phyloP scores from a whole-genome alignment of 768 basidiomycete species.

The Steccherinum ochraceum region DNA sequence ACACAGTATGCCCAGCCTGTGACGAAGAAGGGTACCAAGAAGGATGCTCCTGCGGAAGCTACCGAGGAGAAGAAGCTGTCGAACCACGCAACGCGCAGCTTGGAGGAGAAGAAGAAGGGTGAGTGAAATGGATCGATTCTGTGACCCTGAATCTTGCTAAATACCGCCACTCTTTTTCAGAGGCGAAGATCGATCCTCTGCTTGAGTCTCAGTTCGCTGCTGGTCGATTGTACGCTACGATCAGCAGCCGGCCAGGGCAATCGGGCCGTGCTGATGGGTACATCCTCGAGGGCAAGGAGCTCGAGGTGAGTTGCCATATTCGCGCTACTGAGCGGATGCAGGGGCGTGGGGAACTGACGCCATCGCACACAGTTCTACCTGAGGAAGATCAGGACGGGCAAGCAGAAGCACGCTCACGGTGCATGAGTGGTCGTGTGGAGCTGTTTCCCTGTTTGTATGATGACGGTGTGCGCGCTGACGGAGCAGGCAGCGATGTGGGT shows the following conservation, averaged over 20 bases:
- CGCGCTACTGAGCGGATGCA: background rate
- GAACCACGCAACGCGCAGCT: constrained; percentile 80
- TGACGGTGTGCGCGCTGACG: constrained; percentile 10
- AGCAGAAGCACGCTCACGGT: constrained; percentile 82
- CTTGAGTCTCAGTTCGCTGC: constrained; percentile 89
- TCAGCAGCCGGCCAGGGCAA: constrained; percentile 96
- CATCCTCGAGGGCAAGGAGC: constrained; percentile 96
- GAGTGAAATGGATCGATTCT: constrained; percentile 10
- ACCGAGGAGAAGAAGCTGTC: constrained; percentile 72
- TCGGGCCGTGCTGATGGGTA: constrained; percentile 96
- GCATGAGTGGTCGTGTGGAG: constrained; percentile 23
- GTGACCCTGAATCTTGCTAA: constrained; percentile 3
- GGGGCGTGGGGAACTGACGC: constrained; percentile 16
- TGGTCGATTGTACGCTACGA: constrained; percentile 90
- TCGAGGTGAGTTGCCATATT: constrained; percentile 62
- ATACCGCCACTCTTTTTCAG: constrained; percentile 28
- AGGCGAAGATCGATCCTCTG: constrained; percentile 86
- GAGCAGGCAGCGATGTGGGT: constrained; percentile 11
- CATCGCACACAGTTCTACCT: constrained; percentile 71
- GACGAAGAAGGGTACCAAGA: constrained; percentile 80
- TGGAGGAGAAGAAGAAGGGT: constrained; percentile 93
- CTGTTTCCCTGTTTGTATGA: constrained; percentile 10
- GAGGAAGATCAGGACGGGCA: constrained; percentile 87
- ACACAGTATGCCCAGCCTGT: constrained; percentile 89
- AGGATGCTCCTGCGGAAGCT: constrained; percentile 47